Percentiles rank a stretch among this genome's conserved stretches.
Conservation (phyloP, 805 yeast species). For the Wickerhamomyces subpelliculosus region DNA sequence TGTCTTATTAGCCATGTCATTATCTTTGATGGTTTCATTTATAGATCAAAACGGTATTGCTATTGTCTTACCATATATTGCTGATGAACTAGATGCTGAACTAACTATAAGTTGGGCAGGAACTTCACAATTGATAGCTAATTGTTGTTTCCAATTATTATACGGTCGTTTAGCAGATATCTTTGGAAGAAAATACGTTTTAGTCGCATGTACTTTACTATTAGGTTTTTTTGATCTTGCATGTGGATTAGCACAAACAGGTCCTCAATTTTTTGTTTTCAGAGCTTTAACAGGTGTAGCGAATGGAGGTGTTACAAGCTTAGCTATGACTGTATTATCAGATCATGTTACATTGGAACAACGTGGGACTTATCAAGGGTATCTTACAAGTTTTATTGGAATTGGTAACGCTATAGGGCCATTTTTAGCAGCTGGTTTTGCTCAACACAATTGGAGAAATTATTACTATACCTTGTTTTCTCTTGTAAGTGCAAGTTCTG, state of each 20-base stretch:
- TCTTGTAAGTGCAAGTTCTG: slow-evolving; percentile 36
- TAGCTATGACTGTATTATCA: slow-evolving; percentile 45
- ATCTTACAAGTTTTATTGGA: not conserved
- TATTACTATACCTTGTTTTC: slow-evolving; percentile 36
- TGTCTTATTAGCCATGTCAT: slow-evolving; percentile 1
- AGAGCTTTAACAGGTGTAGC: slow-evolving; percentile 53
- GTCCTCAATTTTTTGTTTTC: slow-evolving; percentile 40
- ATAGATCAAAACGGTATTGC: slow-evolving; percentile 3
- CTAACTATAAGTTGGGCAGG: slow-evolving; percentile 52
- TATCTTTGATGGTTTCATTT: not conserved
- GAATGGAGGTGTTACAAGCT: slow-evolving; percentile 43
- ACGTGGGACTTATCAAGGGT: slow-evolving; percentile 51
- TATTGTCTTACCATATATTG: slow-evolving; percentile 28
- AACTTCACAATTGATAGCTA: slow-evolving; percentile 44
- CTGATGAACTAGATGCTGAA: slow-evolving; percentile 36
- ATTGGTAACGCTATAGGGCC: slow-evolving; percentile 33
- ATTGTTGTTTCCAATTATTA: slow-evolving; percentile 22
- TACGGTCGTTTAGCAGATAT: slow-evolving; percentile 51
- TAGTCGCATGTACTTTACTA: slow-evolving; percentile 32
- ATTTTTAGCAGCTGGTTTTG: slow-evolving; percentile 35
- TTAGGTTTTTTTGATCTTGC: slow-evolving; percentile 39
- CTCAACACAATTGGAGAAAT: slow-evolving; percentile 32
- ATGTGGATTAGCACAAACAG: slow-evolving; percentile 40
- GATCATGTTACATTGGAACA: slow-evolving; percentile 47
- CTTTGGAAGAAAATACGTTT: slow-evolving; percentile 42